Base-by-base conservation (phyloP, 2,329 filamentous ascomycete genomes). In the Zalaria sp. region DNA sequence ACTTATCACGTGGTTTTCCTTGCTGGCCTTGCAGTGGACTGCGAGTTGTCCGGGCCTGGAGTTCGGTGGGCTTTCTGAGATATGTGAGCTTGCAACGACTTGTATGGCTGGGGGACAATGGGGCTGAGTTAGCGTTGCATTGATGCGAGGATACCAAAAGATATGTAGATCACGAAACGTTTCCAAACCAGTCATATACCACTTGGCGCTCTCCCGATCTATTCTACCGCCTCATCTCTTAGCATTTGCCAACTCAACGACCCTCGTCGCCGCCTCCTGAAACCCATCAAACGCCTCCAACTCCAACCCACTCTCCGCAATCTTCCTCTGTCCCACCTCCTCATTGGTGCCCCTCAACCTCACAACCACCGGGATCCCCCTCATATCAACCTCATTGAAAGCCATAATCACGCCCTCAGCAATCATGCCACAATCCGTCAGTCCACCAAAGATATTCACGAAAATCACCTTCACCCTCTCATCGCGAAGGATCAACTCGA, bases 381-480 rank as follows among this genome's bases (percentile, higher is more conserved):
- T 62, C 46, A 63, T 68, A 5, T 74, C 64, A 41, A 86, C 57
- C 53, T 87, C 79, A 47, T 72, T 68, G 54, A 87, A 86, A 1
- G 83, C 83, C 50, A 83, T 53, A 26, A 88, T 66, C 38, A 89
- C 73, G 0, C 83, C 83, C 43, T 77, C 69, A 0, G 83, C 83
- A 57, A 88, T 88, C 82, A 88, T 87, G 50, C 86, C 82, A 31
- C 83, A 83, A 44, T 80, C 70, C 5, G 80, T 85, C 51, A 86
- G 54, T 0, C 79, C 77, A 5, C 76, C 79, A 49, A 81, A 83
- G 49, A 83, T 82, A 48, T 83, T 83, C 27, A 83, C 78, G 51
- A 81, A 81, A 18, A 82, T 71, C 25, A 82, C 78, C 51, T 75
- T 79, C 5, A 93, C 83, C 27, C 83, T 68, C 2, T 70, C 61